Base-by-base conservation (phyloP, 768 basidiomycete genomes). In the Pisolithus tinctorius region DNA sequence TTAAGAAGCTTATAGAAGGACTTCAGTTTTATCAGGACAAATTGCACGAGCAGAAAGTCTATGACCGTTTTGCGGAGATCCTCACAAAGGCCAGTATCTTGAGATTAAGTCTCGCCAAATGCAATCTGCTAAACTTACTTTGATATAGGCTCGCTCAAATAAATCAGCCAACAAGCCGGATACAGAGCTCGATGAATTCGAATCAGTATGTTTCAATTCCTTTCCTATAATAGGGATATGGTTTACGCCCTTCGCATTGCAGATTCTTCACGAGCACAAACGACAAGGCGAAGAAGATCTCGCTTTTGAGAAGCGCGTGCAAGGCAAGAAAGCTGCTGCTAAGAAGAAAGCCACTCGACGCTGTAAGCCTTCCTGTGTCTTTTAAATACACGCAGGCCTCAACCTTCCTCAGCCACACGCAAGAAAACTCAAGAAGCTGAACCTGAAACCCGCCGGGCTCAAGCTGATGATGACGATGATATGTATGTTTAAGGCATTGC, bases 21-120 rank as follows among this genome's bases (percentile, higher is more conserved):
- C 67, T 99, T 25, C 90, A 86, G 43, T 88, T 84, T 70, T 99
- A 99, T 62, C 86, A 93, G 48, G 96, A 98, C 74, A 99, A 99
- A 69, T 71, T 99, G 38, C 90, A 95, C 69, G 94, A 98, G 55
- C 75, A 82, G 39, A 73, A 68, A 1, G 95, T 99, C 5, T 97
- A 78, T 64, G 76, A 74, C 29, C 74, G 83, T 43, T 97, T 99
- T 68, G 77, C 77, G 26, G 94, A 98, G 63, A 97, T 98, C 52
- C 77, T 99, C n/a, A 70, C 70, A 46, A 99, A 97, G 80, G 92
- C 84, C 27, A 34, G 72, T 55, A 11, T 1, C 14, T 11, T 45
- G 14, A 3, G 36, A 20, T 20, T 20, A 20, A 20, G 20, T 20
- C 53, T 44, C 42, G 20, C 2, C 48, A 10, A n/a, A 17, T 41